Evolutionary conservation across 257 asterid genomes (phyloP).

Genomic region (Gentiana dahurica): DNA sequence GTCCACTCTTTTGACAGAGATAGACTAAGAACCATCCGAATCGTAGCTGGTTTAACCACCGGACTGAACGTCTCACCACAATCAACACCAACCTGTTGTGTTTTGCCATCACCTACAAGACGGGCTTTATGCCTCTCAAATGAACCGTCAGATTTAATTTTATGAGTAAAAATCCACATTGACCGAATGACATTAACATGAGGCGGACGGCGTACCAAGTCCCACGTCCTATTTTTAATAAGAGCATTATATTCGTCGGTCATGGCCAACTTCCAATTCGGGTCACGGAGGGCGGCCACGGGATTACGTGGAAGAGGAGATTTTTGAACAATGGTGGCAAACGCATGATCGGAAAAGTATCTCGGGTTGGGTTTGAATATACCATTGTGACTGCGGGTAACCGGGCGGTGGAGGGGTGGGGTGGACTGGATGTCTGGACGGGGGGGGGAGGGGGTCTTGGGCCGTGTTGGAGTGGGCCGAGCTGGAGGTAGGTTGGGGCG

Average conservation of each 20-base stretch:
- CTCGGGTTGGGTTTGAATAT: too few species aligned
- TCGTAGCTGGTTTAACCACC: background rate
- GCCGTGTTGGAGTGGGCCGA: background rate
- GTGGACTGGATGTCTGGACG: too few species aligned
- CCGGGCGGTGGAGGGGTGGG: too few species aligned
- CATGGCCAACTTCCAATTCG: background rate
- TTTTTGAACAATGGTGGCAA: too few species aligned
- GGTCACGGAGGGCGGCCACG: background rate
- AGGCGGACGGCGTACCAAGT: background rate
- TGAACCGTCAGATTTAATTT: too few species aligned
- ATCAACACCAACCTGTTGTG: background rate
- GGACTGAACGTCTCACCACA: background rate
- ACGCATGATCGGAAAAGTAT: too few species aligned
- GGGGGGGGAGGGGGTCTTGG: background rate
- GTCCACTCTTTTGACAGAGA: too few species aligned
- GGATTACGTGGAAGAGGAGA: too few species aligned
- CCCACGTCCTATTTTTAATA: constrained; percentile 1
- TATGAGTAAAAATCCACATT: background rate
- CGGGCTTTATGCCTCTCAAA: too few species aligned
- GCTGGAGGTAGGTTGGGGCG: background rate
- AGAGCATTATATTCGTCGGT: background rate
- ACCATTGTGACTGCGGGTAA: too few species aligned
- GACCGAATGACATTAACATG: background rate
- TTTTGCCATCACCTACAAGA: too few species aligned
- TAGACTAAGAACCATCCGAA: too few species aligned